Conservation (phyloP, 306 rosid species). For the Fragaria nilgerrensis region DNA sequence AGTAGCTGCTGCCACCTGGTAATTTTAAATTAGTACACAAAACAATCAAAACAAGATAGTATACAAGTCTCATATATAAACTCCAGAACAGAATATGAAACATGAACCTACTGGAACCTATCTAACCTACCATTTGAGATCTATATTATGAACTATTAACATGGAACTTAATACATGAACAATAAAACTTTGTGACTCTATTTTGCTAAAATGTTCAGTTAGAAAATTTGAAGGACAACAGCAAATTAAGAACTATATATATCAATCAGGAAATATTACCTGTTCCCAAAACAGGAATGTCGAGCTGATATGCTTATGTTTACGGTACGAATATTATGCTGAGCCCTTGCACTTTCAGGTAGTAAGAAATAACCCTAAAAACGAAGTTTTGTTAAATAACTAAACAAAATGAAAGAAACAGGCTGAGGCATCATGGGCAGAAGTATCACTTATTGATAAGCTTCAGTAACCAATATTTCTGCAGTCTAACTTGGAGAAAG, state of each 20-base stretch:
- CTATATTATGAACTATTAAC: background rate
- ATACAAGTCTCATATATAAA: slow-evolving; percentile 13
- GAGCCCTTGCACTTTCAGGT: slow-evolving; percentile 89
- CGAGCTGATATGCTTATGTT: slow-evolving; percentile 90
- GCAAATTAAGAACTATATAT: background rate
- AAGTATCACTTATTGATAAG: slow-evolving; percentile 11
- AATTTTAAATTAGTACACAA: slow-evolving; percentile 5
- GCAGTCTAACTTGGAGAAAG: slow-evolving; percentile 5
- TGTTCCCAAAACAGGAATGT: slow-evolving; percentile 97
- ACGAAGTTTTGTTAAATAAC: slow-evolving; percentile 13
- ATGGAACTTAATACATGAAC: background rate
- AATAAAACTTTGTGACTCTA: background rate
- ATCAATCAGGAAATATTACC: slow-evolving; percentile 39
- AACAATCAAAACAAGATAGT: slow-evolving; percentile 13
- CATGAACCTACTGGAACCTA: background rate
- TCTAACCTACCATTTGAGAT: background rate
- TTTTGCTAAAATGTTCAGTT: slow-evolving; percentile 5
- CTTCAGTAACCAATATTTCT: slow-evolving; percentile 4
- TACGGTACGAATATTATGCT: slow-evolving; percentile 75
- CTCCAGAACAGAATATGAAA: background rate
- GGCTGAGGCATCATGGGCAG: slow-evolving; percentile 23
- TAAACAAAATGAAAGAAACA: slow-evolving; percentile 17
- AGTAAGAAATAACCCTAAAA: slow-evolving; percentile 88
- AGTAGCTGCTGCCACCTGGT: slow-evolving; percentile 98
- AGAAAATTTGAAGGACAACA: slow-evolving; percentile 19